Evolutionary conservation across 441 rosid genomes (phyloP).

Genomic region (Aleurites moluccanus): DNA sequence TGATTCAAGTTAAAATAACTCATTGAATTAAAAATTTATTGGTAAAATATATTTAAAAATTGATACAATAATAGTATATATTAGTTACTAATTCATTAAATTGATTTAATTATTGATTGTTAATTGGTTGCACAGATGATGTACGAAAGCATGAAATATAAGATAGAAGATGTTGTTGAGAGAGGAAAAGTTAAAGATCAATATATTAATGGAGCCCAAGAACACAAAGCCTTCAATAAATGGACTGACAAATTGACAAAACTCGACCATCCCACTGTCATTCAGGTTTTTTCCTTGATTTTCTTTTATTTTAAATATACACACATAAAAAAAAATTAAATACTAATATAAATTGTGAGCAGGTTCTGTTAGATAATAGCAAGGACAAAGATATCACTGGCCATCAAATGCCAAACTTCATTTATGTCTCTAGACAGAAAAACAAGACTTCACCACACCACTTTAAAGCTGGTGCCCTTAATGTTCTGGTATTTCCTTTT

Average conservation of each 20-base stretch:
- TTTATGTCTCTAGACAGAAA: constrained; percentile 71
- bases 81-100: neutral
- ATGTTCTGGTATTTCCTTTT: constrained; percentile 42
- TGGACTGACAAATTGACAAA: constrained; percentile 55
- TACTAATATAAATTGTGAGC: neutral
- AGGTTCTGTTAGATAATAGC: constrained; percentile 55
- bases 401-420: constrained; percentile 52
- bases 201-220: constrained; percentile 24
- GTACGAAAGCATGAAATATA: constrained; percentile 63
- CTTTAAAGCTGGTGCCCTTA: constrained; percentile 86
- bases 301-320: too few species aligned
- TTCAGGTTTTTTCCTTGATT: constrained; percentile 45
- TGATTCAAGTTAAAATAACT: too few species aligned
- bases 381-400: constrained; percentile 45
- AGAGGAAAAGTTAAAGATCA: constrained; percentile 45
- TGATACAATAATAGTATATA: neutral
- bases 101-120: too few species aligned
- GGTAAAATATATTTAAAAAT: too few species aligned
- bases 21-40: too few species aligned
- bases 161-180: constrained; percentile 45
- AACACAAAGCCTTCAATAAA: constrained; percentile 34
- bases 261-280: constrained; percentile 62
- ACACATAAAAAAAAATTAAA: too few species aligned
- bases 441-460: constrained; percentile 52
- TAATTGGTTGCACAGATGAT: constrained; percentile 29